phyloP scores from a whole-genome alignment of 768 basidiomycete genomes.

The Hygrophoropsis aurantiaca region DNA sequence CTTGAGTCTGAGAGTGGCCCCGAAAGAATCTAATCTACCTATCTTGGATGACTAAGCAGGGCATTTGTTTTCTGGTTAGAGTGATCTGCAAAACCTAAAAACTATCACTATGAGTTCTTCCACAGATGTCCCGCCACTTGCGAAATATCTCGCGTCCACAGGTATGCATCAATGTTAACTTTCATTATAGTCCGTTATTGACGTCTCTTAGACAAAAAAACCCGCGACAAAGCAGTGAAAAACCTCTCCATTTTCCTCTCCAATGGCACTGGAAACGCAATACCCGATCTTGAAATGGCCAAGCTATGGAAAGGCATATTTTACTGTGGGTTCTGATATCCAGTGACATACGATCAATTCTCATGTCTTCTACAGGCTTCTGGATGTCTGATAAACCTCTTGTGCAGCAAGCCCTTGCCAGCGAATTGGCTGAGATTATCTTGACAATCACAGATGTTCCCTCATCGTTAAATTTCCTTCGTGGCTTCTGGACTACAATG shows the following conservation, averaged over 20 bases:
- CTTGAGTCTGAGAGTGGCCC: too few species aligned
- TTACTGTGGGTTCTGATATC: constrained; percentile 64
- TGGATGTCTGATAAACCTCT: constrained; percentile 99
- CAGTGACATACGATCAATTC: not conserved
- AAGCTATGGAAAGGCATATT: constrained; percentile 98
- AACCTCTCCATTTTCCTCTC: constrained; percentile 80
- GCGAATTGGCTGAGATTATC: constrained; percentile 79
- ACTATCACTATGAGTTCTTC: constrained; percentile 38
- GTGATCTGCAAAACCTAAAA: too few species aligned
- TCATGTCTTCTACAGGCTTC: constrained; percentile 60
- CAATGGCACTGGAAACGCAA: constrained; percentile 50
- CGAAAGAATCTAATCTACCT: too few species aligned
- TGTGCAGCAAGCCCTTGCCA: constrained; percentile 89
- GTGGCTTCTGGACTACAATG: constrained; percentile 88
- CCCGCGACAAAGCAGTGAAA: constrained; percentile 88
- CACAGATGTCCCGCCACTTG: constrained; percentile 61
- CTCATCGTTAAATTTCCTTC: constrained; percentile 72
- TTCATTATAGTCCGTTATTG: not conserved
- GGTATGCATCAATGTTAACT: constrained; percentile 45
- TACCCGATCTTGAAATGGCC: constrained; percentile 77
- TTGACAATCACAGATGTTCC: constrained; percentile 59
- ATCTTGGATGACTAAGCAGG: too few species aligned
- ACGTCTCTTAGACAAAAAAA: constrained; percentile 73
- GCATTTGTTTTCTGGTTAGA: too few species aligned
- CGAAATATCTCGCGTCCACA: constrained; percentile 89